Base-by-base conservation (phyloP, 192 early-diverging fungal genomes). In the Coemansia sp. region DNA sequence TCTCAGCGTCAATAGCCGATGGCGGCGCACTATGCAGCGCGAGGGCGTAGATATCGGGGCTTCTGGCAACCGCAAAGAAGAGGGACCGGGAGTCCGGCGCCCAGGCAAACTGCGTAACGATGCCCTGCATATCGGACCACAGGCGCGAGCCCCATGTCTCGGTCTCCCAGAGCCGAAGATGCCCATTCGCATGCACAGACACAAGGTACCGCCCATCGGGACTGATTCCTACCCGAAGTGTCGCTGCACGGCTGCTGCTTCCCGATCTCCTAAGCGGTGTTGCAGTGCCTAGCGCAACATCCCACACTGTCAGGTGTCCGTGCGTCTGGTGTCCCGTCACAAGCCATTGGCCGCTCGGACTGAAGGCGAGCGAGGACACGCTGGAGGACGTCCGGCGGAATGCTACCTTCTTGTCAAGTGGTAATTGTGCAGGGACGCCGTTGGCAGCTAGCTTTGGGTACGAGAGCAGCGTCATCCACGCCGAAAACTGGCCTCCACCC, bases 121-220 rank as follows among this genome's bases (percentile, higher is more conserved):
- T 63, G 16, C 60, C 67, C 9, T 56, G 41, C 58, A 84, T 69
- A 11, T 85, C 78, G 0, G 77, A 80, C 83, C 83, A 85, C 50
- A 79, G 67, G 0, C 69, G 69, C 16, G 77, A 85, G 0, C 65
- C 56, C 83, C 83, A 85, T 45, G 54, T 19, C 45, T 75, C 69
- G 0, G 76, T 76, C 52, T 85, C 83, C 83, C 83, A 85, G n/a
- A 85, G 69, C 26, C 83, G 66, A 50, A 85, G 67, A 52, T 81
- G 77, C 16, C 74, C 68, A 38, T 76, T 74, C 0, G 82, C 74
- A 58, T 84, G 82, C 18, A 74, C 73, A 9, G 82, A 79, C 0
- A 70, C 61, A 16, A 79, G 57, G 41, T 79, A 69, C 45, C 64
- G 52, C 26, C 74, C 82, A 50, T 74, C 60, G 3, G 82, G 82